Evolutionary conservation across 2,329 filamentous ascomycete species (phyloP), one percentile per base, ranked within the genome.

Genomic region (Colletotrichum cuscutae): DNA sequence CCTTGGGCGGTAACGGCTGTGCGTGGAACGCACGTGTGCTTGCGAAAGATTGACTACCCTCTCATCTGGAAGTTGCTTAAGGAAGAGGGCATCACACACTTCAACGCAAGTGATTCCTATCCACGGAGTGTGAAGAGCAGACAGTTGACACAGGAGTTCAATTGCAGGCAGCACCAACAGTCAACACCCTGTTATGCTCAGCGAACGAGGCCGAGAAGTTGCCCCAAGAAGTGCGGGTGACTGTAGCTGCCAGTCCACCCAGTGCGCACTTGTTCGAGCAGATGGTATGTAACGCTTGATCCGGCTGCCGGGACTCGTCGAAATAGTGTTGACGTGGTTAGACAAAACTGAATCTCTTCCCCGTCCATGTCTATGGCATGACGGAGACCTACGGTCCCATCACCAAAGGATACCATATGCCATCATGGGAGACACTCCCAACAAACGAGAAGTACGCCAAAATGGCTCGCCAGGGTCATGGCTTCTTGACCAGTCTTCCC

Each of bases 391-490:
- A 98, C 78, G 97, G 97, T 0, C 97, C 97, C 11, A 96, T 98
- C 73, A 98, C 95, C 1, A 98, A 97, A 81, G 95, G 95, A 11
- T 99, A 99, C 78, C 87, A 93, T 68, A 89, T 98, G 84, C 94
- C 95, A 0, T 87, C 89, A 35, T 99, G 97, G 97, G 91, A 97
- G n/a, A 79, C 81, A 0, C 86, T 98, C 1, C 89, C 93, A 0
- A 76, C 85, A 5, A 90, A 93, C 32, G 94, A 98, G 74, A 95
- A 93, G 81, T 99, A 95, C 79, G 89, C 90, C 75, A 92, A 90
- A 77, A 98, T 98, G 96, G 96, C 97, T 5, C 89, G 96, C 4
- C 97, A 99, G 83, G 97, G 96, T 0, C 95, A 98, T 81, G 96
- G 95, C 0, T 97, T 97, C 82, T 86, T 98, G 60, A 95, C 94